phyloP scores from a whole-genome alignment of 2,329 filamentous ascomycete genomes.

The Pseudogymnoascus sp. region DNA sequence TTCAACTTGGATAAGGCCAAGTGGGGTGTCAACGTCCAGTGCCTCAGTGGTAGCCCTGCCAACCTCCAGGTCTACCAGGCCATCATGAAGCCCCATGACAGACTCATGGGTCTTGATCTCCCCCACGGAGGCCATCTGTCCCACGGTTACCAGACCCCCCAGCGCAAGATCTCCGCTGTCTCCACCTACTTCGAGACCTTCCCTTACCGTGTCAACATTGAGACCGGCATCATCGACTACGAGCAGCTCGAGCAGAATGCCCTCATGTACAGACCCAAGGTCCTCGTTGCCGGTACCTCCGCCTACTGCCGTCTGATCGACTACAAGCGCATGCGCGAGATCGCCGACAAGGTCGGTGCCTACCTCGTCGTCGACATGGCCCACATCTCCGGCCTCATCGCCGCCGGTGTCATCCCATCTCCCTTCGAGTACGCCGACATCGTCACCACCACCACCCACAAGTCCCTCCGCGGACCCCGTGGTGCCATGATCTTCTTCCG shows the following conservation, averaged over 20 bases:
- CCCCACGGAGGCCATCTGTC: slow-evolving; percentile 94
- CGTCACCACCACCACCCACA: slow-evolving; percentile 98
- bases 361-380: slow-evolving; percentile 98
- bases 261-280: slow-evolving; percentile 86
- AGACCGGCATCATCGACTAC: slow-evolving; percentile 96
- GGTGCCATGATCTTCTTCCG: slow-evolving; percentile 99
- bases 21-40: slow-evolving; percentile 99
- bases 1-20: slow-evolving; percentile 80
- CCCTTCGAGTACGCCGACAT: slow-evolving; percentile 91
- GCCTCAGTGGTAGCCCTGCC: slow-evolving; percentile 83
- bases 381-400: slow-evolving; percentile 93
- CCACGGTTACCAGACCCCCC: slow-evolving; percentile 94
- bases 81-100: slow-evolving; percentile 89
- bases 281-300: slow-evolving; percentile 92
- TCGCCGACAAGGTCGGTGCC: slow-evolving; percentile 85
- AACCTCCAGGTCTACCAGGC: slow-evolving; percentile 98
- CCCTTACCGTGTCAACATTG: slow-evolving; percentile 83
- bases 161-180: slow-evolving; percentile 94
- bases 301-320: slow-evolving; percentile 98
- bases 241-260: slow-evolving; percentile 86
- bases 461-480: slow-evolving; percentile 93
- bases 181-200: slow-evolving; percentile 99
- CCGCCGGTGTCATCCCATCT: slow-evolving; percentile 84
- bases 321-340: slow-evolving; percentile 92
- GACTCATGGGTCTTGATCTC: slow-evolving; percentile 94